Percentiles rank a stretch among this genome's conserved stretches.
Evolutionary conservation across 805 yeast genomes (phyloP).

Genomic region (Candida takata): DNA sequence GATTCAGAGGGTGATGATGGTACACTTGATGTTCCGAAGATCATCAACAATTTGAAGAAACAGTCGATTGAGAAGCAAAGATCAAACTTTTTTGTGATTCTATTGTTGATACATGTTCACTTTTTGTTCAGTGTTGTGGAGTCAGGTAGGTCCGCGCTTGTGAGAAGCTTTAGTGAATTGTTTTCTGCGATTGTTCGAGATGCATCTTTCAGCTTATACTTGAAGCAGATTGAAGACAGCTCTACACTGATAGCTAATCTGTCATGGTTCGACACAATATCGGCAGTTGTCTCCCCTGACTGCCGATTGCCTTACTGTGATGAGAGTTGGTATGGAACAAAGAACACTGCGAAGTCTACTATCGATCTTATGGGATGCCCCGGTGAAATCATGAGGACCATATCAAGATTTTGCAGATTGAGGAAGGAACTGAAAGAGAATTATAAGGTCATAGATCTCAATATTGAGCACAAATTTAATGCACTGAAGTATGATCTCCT

Average conservation of each 20-base stretch:
- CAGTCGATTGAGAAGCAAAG: conserved; percentile 29
- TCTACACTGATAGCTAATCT: conserved; percentile 43
- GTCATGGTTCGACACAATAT: conserved; percentile 54
- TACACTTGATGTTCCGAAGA: conserved; percentile 26
- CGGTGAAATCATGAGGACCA: conserved; percentile 44
- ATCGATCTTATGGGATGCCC: conserved; percentile 55
- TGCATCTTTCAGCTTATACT: conserved; percentile 33
- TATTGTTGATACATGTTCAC: conserved; percentile 48
- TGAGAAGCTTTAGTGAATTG: conserved; percentile 41
- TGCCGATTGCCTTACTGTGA: conserved; percentile 48
- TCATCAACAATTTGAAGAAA: conserved; percentile 30
- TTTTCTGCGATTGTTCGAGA: conserved; percentile 45
- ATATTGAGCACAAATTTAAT: conserved; percentile 23
- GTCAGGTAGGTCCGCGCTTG: conserved; percentile 45
- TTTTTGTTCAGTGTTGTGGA: conserved; percentile 46
- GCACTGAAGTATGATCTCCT: conserved; percentile 30
- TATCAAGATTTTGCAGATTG: conserved; percentile 37
- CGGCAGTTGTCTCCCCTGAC: conserved; percentile 50
- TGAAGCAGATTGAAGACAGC: conserved; percentile 41
- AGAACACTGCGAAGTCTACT: conserved; percentile 37
- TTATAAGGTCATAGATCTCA: conserved; percentile 8
- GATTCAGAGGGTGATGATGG: conserved; percentile 12
- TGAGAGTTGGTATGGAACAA: conserved; percentile 46
- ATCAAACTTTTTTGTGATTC: conserved; percentile 39
- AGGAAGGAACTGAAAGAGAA: conserved; percentile 23